These are phyloP conservation scores for Udeniomyces megalosporus DNA, from an alignment of 768 basidiomycete species.

Conservation along the genomic window DNA sequence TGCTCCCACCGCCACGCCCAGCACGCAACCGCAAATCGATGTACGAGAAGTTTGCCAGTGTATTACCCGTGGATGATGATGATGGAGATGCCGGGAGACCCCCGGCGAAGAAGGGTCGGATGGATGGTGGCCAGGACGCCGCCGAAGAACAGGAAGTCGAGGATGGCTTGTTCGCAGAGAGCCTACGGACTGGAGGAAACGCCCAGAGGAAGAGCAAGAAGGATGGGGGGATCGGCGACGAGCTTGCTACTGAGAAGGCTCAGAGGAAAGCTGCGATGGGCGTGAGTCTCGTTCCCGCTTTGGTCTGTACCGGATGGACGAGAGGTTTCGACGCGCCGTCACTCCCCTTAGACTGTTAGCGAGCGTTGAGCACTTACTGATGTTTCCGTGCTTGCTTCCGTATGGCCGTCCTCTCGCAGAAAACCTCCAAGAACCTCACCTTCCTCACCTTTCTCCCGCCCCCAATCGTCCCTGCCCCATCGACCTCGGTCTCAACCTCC, in stretches of 20 bases:
- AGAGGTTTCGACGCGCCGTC: not conserved
- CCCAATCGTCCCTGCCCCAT: not conserved
- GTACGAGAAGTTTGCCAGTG: not conserved
- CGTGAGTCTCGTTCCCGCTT: not conserved
- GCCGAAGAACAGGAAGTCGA: not conserved
- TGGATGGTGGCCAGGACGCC: not conserved
- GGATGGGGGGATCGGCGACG: not conserved
- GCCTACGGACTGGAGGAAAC: not conserved
- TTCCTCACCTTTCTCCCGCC: not conserved
- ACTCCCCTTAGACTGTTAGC: not conserved
- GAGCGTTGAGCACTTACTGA: not conserved
- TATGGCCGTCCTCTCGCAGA: no score
- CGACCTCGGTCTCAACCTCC: slow-evolving; percentile 3
- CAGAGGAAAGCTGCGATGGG: not conserved
- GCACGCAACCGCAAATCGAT: not conserved
- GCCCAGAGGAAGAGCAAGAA: not conserved
- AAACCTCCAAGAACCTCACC: not conserved
- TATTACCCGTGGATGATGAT: not conserved
- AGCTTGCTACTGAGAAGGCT: not conserved
- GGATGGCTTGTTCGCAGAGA: not conserved
- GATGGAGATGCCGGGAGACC: not conserved
- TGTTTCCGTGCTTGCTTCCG: no score
- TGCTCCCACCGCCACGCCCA: not conserved
- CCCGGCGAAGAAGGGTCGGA: not conserved
- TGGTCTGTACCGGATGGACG: not conserved